phyloP scores from a whole-genome alignment of 495 filamentous ascomycete genomes.

The Xylaria acuta region DNA sequence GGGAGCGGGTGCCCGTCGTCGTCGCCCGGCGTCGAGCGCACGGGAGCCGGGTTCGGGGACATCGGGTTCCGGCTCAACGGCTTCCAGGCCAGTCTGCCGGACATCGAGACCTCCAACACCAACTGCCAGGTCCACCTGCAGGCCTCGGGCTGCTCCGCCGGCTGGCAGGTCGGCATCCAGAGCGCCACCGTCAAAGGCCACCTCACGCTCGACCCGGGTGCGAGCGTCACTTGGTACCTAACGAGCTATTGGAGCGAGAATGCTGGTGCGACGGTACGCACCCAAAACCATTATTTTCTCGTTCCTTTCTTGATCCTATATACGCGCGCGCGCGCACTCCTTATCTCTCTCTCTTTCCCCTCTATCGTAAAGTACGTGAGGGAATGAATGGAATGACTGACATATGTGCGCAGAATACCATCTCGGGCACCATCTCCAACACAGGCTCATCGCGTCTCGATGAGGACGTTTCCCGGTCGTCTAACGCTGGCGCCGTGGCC shows the following conservation, averaged over 20 bases:
- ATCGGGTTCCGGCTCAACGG: constrained; percentile 42
- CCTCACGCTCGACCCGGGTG: constrained; percentile 42
- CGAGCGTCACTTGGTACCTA: constrained; percentile 44
- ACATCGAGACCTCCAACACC: constrained; percentile 37
- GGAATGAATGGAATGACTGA: background rate
- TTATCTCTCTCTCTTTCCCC: background rate
- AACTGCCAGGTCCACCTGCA: constrained; percentile 52
- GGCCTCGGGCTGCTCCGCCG: constrained; percentile 40
- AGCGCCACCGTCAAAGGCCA: constrained; percentile 45
- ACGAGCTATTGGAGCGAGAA: constrained; percentile 50
- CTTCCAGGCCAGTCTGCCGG: constrained; percentile 42
- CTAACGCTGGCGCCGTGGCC: constrained; percentile 32
- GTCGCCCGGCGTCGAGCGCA: constrained; percentile 39
- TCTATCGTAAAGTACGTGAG: background rate
- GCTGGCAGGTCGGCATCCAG: constrained; percentile 52
- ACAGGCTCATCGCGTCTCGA: constrained; percentile 33
- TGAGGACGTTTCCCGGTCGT: constrained; percentile 42
- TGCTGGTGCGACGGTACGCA: constrained; percentile 45
- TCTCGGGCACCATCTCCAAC: constrained; percentile 39
- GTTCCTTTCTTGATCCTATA: too few relatives aligned
- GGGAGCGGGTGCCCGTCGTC: constrained; percentile 47
- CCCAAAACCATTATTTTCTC: too few relatives aligned
- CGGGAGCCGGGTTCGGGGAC: constrained; percentile 43
- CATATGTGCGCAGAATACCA: constrained; percentile 30
- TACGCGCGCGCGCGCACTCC: too few relatives aligned